Evolutionary conservation across 176 grass and related monocot genomes (phyloP).

Genomic region (Thinopyrum elongatum): DNA sequence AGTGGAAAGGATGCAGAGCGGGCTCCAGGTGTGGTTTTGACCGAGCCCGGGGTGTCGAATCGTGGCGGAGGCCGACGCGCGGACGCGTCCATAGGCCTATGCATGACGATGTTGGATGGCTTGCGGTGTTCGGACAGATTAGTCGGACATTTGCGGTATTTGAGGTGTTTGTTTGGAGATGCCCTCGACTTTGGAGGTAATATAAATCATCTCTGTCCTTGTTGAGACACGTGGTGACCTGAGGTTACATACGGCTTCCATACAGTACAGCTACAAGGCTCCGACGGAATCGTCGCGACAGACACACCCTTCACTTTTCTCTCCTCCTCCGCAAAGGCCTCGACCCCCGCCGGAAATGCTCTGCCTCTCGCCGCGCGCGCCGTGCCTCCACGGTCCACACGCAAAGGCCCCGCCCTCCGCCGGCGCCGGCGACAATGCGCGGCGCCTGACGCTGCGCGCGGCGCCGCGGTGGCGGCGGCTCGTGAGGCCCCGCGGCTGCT

Average conservation of each 20-base stretch:
- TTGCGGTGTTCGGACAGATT: no score
- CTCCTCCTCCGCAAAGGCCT: no score
- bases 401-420: not conserved
- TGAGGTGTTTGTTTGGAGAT: no score
- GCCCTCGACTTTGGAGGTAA: no score
- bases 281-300: not conserved
- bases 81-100: no score
- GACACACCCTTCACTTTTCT: not conserved
- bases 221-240: not conserved
- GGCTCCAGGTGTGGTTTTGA: no score
- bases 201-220: no score
- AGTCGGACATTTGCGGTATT: no score
- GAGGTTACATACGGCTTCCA: not conserved
- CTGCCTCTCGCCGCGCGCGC: constrained; percentile 27
- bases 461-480: not conserved
- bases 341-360: not conserved
- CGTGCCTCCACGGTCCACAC: not conserved
- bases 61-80: no score
- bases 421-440: not conserved
- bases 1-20: no score
- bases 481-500: not conserved
- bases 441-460: not conserved
- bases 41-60: no score
- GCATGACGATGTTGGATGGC: no score
- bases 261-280: not conserved